Evolutionary conservation across 2,329 filamentous ascomycete genomes (phyloP), one percentile per base, ranked within the genome.

Genomic region (Fusarium tuaranense): DNA sequence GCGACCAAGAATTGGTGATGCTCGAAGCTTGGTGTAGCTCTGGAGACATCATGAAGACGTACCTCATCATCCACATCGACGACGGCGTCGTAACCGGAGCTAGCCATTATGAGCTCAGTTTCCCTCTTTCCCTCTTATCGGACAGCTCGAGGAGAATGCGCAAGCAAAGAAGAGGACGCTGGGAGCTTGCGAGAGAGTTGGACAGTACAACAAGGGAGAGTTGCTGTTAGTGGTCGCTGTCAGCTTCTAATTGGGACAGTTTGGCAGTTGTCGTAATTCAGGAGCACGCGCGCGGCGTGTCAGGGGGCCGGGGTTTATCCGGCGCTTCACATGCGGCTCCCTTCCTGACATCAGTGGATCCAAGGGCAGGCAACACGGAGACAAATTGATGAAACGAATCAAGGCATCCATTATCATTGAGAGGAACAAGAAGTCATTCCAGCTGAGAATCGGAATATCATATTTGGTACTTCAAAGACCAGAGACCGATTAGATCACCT

Each of bases 41-140:
- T 71, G 74, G 63, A 67, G 51, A 67, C 53, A 70, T 65, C 39
- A 36, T 46, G 51, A 59, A 27, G 57, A 59, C 57, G 36, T 81
- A 97, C 95, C 90, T 98, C 97, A 80, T 97, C 94, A 83, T 99
- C 97, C 66, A 98, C 93, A 80, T 99, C 97, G 70, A 99, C 97
- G 76, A 99, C 96, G 72, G 97, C 97, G 87, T 99, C 97, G 84
- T 99, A 99, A 78, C 95, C 95, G 81, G 94, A 89, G 83, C 94
- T 93, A 68, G 94, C 90, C 93, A 95, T 95, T 66, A 78, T 87
- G 22, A 63, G 63, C 63, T 30, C 20, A 30, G 20, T 53, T 39
- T 20, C 14, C 60, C 25, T 30, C 39, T 53, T 53, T 57, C 25
- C 13, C 25, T 59, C 39, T 57, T 20, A 39, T 64, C 20, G 22